Evolutionary conservation across 164 flowering plant species (phyloP), one percentile per base, ranked within the genome.

Genomic region (Aristolochia contorta): DNA sequence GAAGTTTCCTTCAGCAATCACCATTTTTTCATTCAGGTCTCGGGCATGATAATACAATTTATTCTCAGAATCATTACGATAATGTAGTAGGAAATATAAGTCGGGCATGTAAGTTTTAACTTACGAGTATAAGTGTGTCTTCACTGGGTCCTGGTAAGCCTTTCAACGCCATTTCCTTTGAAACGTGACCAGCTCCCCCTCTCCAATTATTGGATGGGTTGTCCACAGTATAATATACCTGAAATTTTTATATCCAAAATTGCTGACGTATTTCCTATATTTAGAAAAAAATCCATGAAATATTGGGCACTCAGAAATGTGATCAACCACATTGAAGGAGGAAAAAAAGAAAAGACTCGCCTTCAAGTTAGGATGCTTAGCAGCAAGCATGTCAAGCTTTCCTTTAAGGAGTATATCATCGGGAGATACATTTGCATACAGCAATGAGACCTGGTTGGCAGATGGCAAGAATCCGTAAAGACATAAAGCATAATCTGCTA

Each of bases 191-290:
- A 49, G 49, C 64, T 60, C 99, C 99, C 64, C 99, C 97, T 74
- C 66, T 80, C 99, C 99, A 94, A 67, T 82, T 79, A 50, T 80
- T 76, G 22, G 99, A 58, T 61, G 99, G 96, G 48, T 80, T 84
- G 68, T 94, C 99, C 9, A 94, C 99, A 16, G 95, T 94, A 73
- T 84, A 94, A 70, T 77, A 93, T 73, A 90, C 67, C 99, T 93
- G 78, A 12, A 24, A 24, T 54, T 33, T 22, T 16, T 18, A 16
- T 54, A 48, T 6, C 43, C 43, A 37, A 3, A 6, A 37, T 37
- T 37, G 43, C 43, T 37, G 43, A 37, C 7, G 43, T n/a, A n/a
- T n/a, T n/a, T n/a, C n/a, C n/a, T n/a, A n/a, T n/a, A n/a, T n/a
- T n/a, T n/a, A n/a, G n/a, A n/a, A n/a, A n/a, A 62, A 43, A 14